Evolutionary conservation across 2,329 filamentous ascomycete genomes (phyloP).

Genomic region (Penicillium sp.): DNA sequence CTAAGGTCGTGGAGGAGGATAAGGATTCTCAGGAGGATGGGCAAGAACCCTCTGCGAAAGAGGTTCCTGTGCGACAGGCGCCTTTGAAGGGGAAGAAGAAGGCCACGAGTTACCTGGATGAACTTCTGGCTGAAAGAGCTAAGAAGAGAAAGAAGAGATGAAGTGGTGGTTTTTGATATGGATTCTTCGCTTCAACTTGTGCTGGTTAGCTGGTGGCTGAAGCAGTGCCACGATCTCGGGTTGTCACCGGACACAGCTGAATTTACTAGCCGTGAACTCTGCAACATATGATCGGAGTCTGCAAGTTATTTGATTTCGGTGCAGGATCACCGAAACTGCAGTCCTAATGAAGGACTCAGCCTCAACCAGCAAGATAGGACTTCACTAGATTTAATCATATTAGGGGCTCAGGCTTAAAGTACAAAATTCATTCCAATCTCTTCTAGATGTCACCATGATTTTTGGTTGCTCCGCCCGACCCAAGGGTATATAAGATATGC

Average conservation of each 20-base stretch:
- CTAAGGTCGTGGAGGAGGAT: constrained; percentile 3
- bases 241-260: not conserved
- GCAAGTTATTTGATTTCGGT: not conserved
- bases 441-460: constrained; percentile 24
- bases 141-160: constrained; percentile 53
- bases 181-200: not conserved
- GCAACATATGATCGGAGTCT: not conserved
- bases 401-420: constrained; percentile 15
- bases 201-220: not conserved
- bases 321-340: not conserved
- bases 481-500: constrained; percentile 28
- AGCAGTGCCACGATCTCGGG: not conserved
- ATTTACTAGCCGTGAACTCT: not conserved
- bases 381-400: not conserved
- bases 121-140: constrained; percentile 47
- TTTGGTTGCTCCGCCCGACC: constrained; percentile 24
- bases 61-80: constrained; percentile 11
- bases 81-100: constrained; percentile 37
- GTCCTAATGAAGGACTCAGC: not conserved
- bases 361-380: not conserved
- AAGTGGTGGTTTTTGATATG: constrained; percentile 3
- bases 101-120: constrained; percentile 55
- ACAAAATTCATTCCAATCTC: constrained; percentile 22
- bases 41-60: not conserved
- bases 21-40: not conserved